Percentiles rank a stretch among this genome's conserved stretches.
Conservation (phyloP, 805 yeast species). For the Jamesozyma jinghongensis region DNA sequence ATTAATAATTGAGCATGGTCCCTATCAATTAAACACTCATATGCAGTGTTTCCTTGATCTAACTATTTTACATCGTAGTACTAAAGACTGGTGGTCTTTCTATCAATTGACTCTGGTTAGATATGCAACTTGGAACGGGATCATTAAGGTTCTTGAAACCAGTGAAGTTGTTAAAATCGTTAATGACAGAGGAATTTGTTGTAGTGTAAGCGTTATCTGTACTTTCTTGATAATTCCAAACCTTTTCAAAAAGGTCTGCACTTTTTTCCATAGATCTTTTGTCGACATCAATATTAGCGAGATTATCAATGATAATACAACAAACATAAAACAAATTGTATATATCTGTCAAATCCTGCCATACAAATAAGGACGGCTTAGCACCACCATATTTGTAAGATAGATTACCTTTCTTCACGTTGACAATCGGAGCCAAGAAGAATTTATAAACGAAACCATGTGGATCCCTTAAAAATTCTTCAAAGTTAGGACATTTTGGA, state of each 20-base stretch:
- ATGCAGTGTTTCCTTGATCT: no score
- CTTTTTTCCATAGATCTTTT: constrained; percentile 10
- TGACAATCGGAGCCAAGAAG: constrained; percentile 15
- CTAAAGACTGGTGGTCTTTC: no score
- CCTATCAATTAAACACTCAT: no score
- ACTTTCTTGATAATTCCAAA: constrained; percentile 6
- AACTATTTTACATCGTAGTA: no score
- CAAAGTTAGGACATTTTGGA: constrained; percentile 20
- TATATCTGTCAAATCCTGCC: constrained; percentile 12
- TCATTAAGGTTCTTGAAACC: no score
- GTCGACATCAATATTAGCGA: constrained; percentile 8
- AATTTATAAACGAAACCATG: constrained; percentile 18
- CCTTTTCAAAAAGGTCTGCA: constrained; percentile 5
- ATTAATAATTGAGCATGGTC: no score
- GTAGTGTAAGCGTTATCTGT: no score
- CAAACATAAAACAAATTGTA: constrained; percentile 9
- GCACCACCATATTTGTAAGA: constrained; percentile 4
- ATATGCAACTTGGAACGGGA: no score
- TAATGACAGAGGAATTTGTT: no score
- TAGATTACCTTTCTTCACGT: constrained; percentile 5
- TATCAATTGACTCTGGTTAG: no score
- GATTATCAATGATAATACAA: constrained; percentile 11
- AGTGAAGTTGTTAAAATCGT: no score
- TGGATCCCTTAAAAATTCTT: constrained; percentile 33
- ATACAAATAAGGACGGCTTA: constrained; percentile 11